A percentile compares a stretch with the other conserved stretches of the same genome.
Evolutionary conservation across 192 early-diverging fungal genomes (phyloP).

Genomic region (Phlyctochytrium arcticum): DNA sequence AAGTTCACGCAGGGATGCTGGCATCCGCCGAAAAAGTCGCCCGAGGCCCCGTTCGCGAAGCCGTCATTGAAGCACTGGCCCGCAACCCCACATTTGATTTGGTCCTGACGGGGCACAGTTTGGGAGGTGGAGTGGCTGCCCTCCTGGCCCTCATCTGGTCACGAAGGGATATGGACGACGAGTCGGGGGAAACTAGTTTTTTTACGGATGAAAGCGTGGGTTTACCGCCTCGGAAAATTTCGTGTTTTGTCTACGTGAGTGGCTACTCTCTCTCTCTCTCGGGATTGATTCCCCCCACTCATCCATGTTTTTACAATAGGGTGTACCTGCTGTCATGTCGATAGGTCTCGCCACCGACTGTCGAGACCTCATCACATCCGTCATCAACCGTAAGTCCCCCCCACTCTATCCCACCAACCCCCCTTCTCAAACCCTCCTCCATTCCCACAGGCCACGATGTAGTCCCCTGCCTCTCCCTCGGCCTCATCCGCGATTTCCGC

Average conservation of each 20-base stretch:
- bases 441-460: constrained; percentile 64
- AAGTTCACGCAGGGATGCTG: constrained; percentile 41
- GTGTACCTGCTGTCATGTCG: constrained; percentile 51
- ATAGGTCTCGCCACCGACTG: constrained; percentile 65
- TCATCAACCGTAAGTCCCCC: constrained; percentile 28
- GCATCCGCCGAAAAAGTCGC: constrained; percentile 30
- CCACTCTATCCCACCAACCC: background rate
- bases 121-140: constrained; percentile 85
- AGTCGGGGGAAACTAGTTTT: constrained; percentile 30
- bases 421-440: background rate
- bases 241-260: constrained; percentile 77
- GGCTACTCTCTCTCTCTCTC: constrained; percentile 58
- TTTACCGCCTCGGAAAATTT: constrained; percentile 69
- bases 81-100: constrained; percentile 75
- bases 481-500: constrained; percentile 74
- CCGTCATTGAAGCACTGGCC: constrained; percentile 67
- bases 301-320: no score
- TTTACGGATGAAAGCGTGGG: constrained; percentile 13
- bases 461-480: constrained; percentile 73
- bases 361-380: constrained; percentile 69
- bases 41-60: constrained; percentile 35
- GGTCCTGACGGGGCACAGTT: constrained; percentile 81
- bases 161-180: constrained; percentile 31
- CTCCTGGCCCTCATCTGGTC: constrained; percentile 80
- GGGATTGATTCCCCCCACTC: no score